Conservation (phyloP, 768 basidiomycete genomes). For the Gelatoporia subvermispora region DNA sequence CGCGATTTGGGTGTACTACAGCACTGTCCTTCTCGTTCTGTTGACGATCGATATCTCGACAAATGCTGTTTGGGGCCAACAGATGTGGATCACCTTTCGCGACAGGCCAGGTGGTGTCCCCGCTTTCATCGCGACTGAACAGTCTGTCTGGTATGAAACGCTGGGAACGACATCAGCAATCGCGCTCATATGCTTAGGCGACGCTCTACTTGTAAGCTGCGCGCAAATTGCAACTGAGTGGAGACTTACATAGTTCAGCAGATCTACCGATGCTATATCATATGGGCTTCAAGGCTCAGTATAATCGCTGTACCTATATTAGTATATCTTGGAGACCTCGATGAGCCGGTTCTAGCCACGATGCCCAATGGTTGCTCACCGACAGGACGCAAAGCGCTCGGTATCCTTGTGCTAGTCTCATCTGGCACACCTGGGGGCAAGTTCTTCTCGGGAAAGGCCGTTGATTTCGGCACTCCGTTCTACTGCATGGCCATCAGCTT, state of each 20-base stretch:
- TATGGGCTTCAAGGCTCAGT: slow-evolving; percentile 21
- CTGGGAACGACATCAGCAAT: slow-evolving; percentile 18
- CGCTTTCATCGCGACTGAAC: slow-evolving; percentile 26
- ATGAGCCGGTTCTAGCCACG: slow-evolving; percentile 5
- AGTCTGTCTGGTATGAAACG: slow-evolving; percentile 26
- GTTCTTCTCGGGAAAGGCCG: slow-evolving; percentile 14
- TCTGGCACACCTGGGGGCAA: slow-evolving; percentile 10
- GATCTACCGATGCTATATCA: slow-evolving; percentile 35
- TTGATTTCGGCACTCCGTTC: slow-evolving; percentile 14
- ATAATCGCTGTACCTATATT: slow-evolving; percentile 15
- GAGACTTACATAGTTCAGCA: slow-evolving; percentile 9
- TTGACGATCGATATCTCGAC: slow-evolving; percentile 28
- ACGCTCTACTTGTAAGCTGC: slow-evolving; percentile 32
- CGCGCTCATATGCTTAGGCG: slow-evolving; percentile 31
- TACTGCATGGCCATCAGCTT: slow-evolving; percentile 10
- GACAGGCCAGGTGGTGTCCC: slow-evolving; percentile 30
- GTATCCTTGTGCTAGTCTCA: slow-evolving; percentile 12
- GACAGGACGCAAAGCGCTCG: slow-evolving; percentile 7
- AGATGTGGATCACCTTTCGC: slow-evolving; percentile 32
- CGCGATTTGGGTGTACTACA: slow-evolving; percentile 17
- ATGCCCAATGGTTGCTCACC: too few species aligned
- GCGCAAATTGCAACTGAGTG: too few species aligned
- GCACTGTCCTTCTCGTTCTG: slow-evolving; percentile 23
- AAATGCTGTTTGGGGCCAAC: slow-evolving; percentile 26
- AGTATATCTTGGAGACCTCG: slow-evolving; percentile 13